Base-by-base conservation (phyloP, 78 protist genomes). In the Goniomonas avonlea region DNA sequence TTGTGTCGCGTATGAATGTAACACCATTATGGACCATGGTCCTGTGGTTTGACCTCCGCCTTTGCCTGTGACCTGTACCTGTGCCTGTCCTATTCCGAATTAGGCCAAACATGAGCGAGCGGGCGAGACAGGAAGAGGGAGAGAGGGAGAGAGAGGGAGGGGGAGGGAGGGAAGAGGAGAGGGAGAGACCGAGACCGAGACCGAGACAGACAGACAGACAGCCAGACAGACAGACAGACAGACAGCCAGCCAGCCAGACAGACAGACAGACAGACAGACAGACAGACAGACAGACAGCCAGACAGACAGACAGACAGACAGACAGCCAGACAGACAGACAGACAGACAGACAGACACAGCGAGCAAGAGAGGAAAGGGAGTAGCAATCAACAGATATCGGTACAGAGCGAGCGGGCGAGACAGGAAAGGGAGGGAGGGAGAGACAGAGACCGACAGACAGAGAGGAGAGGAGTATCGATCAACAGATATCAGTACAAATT, bases 341-440 rank as follows among this genome's bases (percentile, higher is more conserved):
- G 71, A 63, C 71, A 63, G 71, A 63, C 71, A 63, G 71, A 63
- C 71, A 63, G 71, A 63, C 71, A 20, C 45, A 63, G 45, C 34
- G 39, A 25, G 9, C 71, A 63, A 17, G 66, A 59, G 25, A 59
- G 66, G 55, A 17, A 48, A 17, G 17, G 55, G 55, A n/a, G n/a
- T n/a, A n/a, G n/a, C n/a, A n/a, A n/a, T n/a, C n/a, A n/a, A n/a
- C n/a, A n/a, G n/a, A n/a, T n/a, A n/a, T n/a, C n/a, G n/a, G n/a
- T n/a, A n/a, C n/a, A n/a, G n/a, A n/a, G n/a, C n/a, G n/a, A n/a
- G n/a, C n/a, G n/a, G n/a, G n/a, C n/a, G n/a, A n/a, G n/a, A n/a
- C n/a, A n/a, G n/a, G n/a, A n/a, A n/a, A n/a, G n/a, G n/a, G n/a
- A n/a, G n/a, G n/a, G n/a, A n/a, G n/a, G n/a, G n/a, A n/a, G n/a